Conservation (phyloP, 1,284 basidiomycete species). For the Malassezia globosa region DNA sequence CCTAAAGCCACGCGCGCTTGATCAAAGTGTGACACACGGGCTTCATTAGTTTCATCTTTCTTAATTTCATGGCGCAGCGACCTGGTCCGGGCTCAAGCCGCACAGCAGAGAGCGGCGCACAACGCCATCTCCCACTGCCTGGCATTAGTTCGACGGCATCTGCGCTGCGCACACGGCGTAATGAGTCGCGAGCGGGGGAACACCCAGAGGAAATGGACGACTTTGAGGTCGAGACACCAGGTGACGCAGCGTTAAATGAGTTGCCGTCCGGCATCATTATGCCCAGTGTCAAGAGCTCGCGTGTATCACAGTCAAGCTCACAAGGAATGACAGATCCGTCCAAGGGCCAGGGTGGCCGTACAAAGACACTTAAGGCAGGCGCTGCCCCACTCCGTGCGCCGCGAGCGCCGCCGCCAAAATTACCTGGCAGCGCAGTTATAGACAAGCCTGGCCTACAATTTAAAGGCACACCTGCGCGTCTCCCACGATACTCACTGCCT, state of each 20-base stretch:
- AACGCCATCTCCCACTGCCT: conserved; percentile 22
- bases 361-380: conserved; percentile 4
- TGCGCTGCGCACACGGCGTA: conserved; percentile 31
- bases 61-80: conserved; percentile 12
- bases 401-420: conserved; percentile 6
- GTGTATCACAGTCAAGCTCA: conserved; percentile 10
- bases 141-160: conserved; percentile 41
- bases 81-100: conserved; percentile 4
- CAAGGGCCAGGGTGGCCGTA: neutral
- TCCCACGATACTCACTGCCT: conserved; percentile 42
- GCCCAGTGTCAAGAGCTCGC: conserved; percentile 20
- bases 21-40: no score
- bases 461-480: conserved; percentile 42
- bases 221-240: conserved; percentile 34
- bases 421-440: conserved; percentile 10
- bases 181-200: neutral
- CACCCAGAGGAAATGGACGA: conserved; percentile 25
- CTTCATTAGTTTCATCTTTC: neutral
- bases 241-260: conserved; percentile 28
- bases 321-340: neutral
- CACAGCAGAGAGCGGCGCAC: neutral
- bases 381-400: neutral
- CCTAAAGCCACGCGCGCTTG: no score
- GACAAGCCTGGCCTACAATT: conserved; percentile 12
- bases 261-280: conserved; percentile 28